Evolutionary conservation across 768 basidiomycete species (phyloP), one percentile per base, ranked within the genome.

Genomic region (Hydnomerulius pinastri): DNA sequence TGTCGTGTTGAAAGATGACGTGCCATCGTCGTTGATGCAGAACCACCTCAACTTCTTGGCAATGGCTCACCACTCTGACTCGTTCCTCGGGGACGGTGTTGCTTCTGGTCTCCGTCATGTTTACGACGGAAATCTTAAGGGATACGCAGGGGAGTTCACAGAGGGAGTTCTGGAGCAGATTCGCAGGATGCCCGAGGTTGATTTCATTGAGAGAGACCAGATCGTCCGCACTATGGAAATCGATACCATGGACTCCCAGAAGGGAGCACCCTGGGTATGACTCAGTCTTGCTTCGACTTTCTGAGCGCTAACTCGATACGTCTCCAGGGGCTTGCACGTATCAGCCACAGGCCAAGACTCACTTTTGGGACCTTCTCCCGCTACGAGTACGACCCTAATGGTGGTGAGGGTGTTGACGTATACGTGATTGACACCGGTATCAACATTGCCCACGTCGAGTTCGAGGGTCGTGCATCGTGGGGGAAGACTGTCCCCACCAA

Each of bases 371-470:
- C 92, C 11, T 98, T 97, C 77, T 83, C 75, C 49, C 83, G 81
- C 66, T 99, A 98, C 69, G 73, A 81, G 46, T 90, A 87, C 64
- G 77, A 90, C 45, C 7, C 63, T 0, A 29, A 73, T 2, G 94
- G 86, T n/a, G 96, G 96, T 48, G 83, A 90, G 36, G 97, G 95
- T 55, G 96, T 99, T 20, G 92, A 97, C 55, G 96, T 92, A 43
- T 91, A 91, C 60, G 78, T 91, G 64, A 73, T 92, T 59, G 90
- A 92, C 68, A 93, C 91, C 20, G 93, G 94, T 61, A 90, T 99
- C 80, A 89, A 95, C 74, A 67, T 89, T 54, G 50, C 79, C 9
- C 97, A 98, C 68, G 73, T 74, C 18, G 90, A 98, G 61, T 95
- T 98, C 60, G 83, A 88, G 62, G 92, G 90, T 20, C 91, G 94